Conservation (phyloP, 225 moss, liverwort and hornwort species). For the Straminergon stramineum region DNA sequence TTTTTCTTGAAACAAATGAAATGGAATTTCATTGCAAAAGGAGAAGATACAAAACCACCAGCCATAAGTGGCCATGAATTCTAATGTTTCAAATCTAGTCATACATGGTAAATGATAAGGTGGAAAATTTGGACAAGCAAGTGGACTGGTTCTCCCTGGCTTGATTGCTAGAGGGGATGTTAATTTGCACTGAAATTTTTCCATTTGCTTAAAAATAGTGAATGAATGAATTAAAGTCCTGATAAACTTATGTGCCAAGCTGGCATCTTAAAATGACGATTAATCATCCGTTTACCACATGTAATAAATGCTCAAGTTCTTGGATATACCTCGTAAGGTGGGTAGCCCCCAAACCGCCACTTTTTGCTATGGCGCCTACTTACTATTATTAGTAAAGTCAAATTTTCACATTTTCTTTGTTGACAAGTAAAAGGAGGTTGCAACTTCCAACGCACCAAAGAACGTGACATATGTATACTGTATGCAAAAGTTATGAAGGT, state of each 20-base stretch:
- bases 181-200: not conserved
- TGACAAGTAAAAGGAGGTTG: not conserved
- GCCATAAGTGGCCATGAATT: too few species aligned
- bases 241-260: not conserved
- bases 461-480: fast-evolving
- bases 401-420: not conserved
- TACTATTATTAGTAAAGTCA: fast-evolving
- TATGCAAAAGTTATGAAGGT: not conserved
- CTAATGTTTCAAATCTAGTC: not conserved
- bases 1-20: too few species aligned
- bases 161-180: not conserved
- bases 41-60: too few species aligned
- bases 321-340: too few species aligned
- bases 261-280: not conserved
- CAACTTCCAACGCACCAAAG: not conserved
- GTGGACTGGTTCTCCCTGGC: not conserved
- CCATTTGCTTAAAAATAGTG: not conserved
- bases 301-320: not conserved
- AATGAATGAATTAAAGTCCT: not conserved
- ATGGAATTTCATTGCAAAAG: too few species aligned
- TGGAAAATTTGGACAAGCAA: not conserved
- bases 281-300: not conserved
- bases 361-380: not conserved
- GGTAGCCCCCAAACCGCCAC: fast-evolving
- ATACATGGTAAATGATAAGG: not conserved